A percentile compares a stretch with the other conserved stretches of the same genome.
These are phyloP conservation scores for Aureoboletus auriporus DNA, from an alignment of 768 basidiomycete species.

Conservation along the genomic window DNA sequence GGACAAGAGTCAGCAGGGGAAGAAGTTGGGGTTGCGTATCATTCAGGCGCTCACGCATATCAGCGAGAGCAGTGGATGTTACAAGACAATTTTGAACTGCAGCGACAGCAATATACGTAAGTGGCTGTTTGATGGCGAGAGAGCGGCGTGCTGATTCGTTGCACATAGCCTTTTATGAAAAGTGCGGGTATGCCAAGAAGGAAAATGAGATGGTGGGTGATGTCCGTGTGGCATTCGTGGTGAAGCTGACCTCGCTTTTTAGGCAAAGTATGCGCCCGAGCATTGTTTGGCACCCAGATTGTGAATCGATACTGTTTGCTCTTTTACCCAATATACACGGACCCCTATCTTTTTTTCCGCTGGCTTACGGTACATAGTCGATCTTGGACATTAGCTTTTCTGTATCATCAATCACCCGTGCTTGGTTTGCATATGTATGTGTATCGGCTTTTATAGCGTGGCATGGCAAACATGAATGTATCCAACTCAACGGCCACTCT, in stretches of 20 bases:
- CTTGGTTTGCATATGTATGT: slow-evolving; percentile 3
- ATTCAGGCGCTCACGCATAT: slow-evolving; percentile 84
- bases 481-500: slow-evolving; percentile 59
- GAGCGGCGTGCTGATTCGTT: slow-evolving; percentile 8
- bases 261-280: slow-evolving; percentile 61
- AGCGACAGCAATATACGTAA: slow-evolving; percentile 85
- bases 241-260: slow-evolving; percentile 6
- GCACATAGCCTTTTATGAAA: slow-evolving; percentile 85
- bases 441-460: slow-evolving; percentile 16
- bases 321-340: slow-evolving; percentile 3
- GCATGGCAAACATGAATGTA: slow-evolving; percentile 17
- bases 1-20: slow-evolving; percentile 81
- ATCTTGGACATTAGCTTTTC: slow-evolving; percentile 6
- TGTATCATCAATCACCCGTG: slow-evolving; percentile 14
- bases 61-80: slow-evolving; percentile 76
- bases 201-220: slow-evolving; percentile 84
- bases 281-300: slow-evolving; percentile 18
- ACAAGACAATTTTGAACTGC: slow-evolving; percentile 98
- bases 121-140: slow-evolving; percentile 32
- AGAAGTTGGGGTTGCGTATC: slow-evolving; percentile 83
- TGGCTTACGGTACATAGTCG: slow-evolving; percentile 6
- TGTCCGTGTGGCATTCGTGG: neutral
- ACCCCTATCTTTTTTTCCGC: slow-evolving; percentile 8
- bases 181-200: slow-evolving; percentile 90
- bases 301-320: slow-evolving; percentile 7